These are phyloP conservation scores for Fomitopsis schrenkii DNA, from an alignment of 1,284 basidiomycete genomes.

Conservation along the genomic window DNA sequence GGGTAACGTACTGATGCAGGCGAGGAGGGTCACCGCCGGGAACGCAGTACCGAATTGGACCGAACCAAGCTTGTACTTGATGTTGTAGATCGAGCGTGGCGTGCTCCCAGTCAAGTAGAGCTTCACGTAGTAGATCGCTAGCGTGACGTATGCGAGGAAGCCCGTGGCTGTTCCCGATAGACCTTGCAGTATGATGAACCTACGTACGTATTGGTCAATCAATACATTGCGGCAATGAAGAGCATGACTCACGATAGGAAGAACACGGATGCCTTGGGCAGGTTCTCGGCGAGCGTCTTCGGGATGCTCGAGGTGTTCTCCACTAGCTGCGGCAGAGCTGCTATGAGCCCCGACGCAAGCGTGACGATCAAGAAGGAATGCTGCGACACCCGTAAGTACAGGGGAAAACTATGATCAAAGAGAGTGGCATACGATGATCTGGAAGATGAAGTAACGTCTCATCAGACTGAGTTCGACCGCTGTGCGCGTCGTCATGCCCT, in stretches of 20 bases:
- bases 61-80: conserved; percentile 66
- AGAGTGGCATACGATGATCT: conserved; percentile 66
- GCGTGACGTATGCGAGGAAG: conserved; percentile 75
- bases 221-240: conserved; percentile 3
- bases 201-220: conserved; percentile 18
- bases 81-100: conserved; percentile 78
- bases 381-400: conserved; percentile 29
- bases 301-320: conserved; percentile 60
- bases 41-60: conserved; percentile 88
- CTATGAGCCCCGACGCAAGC: conserved; percentile 75
- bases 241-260: conserved; percentile 75
- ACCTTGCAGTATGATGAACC: conserved; percentile 66
- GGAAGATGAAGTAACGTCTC: conserved; percentile 90
- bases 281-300: conserved; percentile 62
- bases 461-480: conserved; percentile 89
- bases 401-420: background rate
- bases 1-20: conserved; percentile 65
- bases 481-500: conserved; percentile 79
- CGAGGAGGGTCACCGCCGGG: conserved; percentile 71
- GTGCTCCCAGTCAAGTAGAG: conserved; percentile 84
- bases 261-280: conserved; percentile 88
- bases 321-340: conserved; percentile 59
- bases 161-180: conserved; percentile 74
- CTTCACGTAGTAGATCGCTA: conserved; percentile 85
- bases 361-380: conserved; percentile 91